phyloP scores from a whole-genome alignment of 495 filamentous ascomycete genomes.

The Aspergillus haitiensis region DNA sequence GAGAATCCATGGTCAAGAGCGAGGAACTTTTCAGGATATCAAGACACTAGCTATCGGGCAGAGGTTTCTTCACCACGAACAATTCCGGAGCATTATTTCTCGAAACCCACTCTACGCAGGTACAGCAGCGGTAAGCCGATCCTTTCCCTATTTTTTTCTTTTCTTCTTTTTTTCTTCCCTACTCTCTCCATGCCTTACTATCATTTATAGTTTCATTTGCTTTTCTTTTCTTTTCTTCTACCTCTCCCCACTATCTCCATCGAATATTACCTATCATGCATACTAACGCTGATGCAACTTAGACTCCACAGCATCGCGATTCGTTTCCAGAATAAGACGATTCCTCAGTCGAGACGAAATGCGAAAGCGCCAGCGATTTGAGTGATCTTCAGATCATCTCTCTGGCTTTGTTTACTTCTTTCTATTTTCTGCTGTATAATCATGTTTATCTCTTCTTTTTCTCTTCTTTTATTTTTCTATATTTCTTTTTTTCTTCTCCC shows the following conservation, averaged over 20 bases:
- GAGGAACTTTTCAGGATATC: conserved; percentile 44
- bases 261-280: conserved; percentile 14
- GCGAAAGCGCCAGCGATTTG: conserved; percentile 9
- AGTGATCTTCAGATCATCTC: conserved; percentile 1
- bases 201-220: conserved; percentile 3
- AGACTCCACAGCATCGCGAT: conserved; percentile 16
- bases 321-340: conserved; percentile 20
- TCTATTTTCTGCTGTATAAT: conserved; percentile 4
- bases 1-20: conserved; percentile 26
- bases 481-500: neutral
- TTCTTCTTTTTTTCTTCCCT: conserved; percentile 2
- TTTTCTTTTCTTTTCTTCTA: conserved; percentile 4
- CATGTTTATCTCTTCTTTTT: neutral
- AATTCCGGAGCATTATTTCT: conserved; percentile 23
- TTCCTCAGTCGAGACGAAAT: conserved; percentile 18
- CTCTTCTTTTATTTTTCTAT: conserved; percentile 5
- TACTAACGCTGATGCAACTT: conserved; percentile 11
- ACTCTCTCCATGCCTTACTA: neutral
- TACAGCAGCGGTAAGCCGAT: conserved; percentile 31
- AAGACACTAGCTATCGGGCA: conserved; percentile 41
- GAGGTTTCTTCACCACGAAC: conserved; percentile 37
- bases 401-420: neutral
- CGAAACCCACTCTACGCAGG: conserved; percentile 23
- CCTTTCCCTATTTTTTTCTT: conserved; percentile 8
- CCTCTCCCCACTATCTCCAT: neutral